Percentiles rank a stretch among this genome's conserved stretches.
Conservation (phyloP, 352 stramenopile species). For the Sclerospora graminicola region DNA sequence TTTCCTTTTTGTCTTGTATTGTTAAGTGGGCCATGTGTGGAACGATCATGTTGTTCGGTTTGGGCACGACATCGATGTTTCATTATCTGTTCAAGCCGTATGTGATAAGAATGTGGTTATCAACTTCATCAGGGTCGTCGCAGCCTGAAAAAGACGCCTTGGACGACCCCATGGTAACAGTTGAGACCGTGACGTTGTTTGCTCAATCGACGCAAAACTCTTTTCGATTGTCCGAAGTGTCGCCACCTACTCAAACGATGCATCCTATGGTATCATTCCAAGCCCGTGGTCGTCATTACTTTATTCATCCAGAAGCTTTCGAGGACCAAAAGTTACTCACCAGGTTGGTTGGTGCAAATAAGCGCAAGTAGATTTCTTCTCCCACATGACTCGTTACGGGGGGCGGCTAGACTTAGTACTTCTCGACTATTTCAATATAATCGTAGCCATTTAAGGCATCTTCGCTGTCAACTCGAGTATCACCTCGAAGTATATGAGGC, state of each 20-base stretch:
- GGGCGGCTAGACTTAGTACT: constrained; percentile 1
- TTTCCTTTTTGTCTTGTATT: background rate
- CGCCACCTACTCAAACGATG: constrained; percentile 45
- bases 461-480: constrained; percentile 43
- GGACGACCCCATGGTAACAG: constrained; percentile 34
- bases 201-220: constrained; percentile 36
- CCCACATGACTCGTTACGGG: too few species aligned
- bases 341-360: constrained; percentile 22
- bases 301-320: constrained; percentile 73
- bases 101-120: constrained; percentile 72
- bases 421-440: constrained; percentile 72
- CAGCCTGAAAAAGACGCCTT: constrained; percentile 2
- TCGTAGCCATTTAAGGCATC: constrained; percentile 76
- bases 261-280: constrained; percentile 82
- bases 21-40: constrained; percentile 80
- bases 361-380: constrained; percentile 9
- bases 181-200: constrained; percentile 66
- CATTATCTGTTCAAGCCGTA: constrained; percentile 83
- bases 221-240: constrained; percentile 57
- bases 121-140: constrained; percentile 1
- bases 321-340: constrained; percentile 47
- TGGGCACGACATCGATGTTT: constrained; percentile 76
- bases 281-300: constrained; percentile 52
- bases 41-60: constrained; percentile 81
- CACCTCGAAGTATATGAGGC: constrained; percentile 21